These are phyloP conservation scores for Inonotus obliquus DNA, from an alignment of 1,284 basidiomycete species.

Conservation along the genomic window DNA sequence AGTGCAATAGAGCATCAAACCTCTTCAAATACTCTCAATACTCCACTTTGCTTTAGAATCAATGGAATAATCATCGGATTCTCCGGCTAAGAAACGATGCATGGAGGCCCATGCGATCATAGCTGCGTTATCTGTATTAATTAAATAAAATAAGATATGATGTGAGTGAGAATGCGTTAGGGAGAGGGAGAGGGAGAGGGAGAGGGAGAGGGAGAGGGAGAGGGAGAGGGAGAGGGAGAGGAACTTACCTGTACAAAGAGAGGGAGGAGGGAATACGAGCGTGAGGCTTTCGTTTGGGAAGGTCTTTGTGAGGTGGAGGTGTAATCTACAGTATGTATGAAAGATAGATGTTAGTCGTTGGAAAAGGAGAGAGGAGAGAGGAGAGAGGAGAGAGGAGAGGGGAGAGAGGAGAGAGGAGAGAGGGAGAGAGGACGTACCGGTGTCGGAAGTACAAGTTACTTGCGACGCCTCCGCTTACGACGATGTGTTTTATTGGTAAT, in stretches of 20 bases:
- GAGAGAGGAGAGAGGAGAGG: too few relatives aligned
- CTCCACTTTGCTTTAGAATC: conserved; percentile 63
- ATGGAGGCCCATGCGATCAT: conserved; percentile 94
- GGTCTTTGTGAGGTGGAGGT: conserved; percentile 32
- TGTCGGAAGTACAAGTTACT: conserved; percentile 70
- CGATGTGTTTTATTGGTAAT: conserved; percentile 51
- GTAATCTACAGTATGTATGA: too few relatives aligned
- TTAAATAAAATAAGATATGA: neutral
- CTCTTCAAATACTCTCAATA: conserved; percentile 46
- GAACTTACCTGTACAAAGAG: conserved; percentile 73
- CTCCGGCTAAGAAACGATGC: conserved; percentile 64
- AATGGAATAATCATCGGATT: conserved; percentile 63
- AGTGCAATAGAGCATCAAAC: too few relatives aligned
- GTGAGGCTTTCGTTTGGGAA: conserved; percentile 32
- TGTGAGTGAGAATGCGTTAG: neutral
- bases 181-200: neutral
- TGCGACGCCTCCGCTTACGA: conserved; percentile 89
- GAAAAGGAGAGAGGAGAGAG: too few relatives aligned
- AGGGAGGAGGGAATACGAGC: conserved; percentile 64
- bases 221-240: neutral
- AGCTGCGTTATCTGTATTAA: conserved; percentile 78
- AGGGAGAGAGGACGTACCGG: conserved; percentile 47
- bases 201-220: neutral
- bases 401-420: too few relatives aligned
- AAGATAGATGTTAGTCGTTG: too few relatives aligned